A percentile compares a stretch with the other conserved stretches of the same genome.
These are phyloP conservation scores for Russula sp. DNA, from an alignment of 768 basidiomycete genomes.

Conservation along the genomic window DNA sequence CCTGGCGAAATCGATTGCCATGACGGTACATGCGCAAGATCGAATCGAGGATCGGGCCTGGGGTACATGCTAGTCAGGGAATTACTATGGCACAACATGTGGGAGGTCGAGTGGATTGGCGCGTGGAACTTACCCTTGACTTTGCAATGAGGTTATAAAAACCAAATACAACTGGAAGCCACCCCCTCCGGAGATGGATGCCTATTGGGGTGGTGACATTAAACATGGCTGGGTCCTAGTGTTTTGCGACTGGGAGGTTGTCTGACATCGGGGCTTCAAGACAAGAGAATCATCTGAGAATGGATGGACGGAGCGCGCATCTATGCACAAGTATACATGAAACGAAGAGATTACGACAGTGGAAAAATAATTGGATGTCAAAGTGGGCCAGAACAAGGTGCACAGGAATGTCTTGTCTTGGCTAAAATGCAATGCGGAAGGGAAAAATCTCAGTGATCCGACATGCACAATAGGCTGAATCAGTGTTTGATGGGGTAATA, in stretches of 20 bases:
- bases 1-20: neutral
- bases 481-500: neutral
- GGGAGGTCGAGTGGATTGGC: neutral
- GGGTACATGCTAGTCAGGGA: neutral
- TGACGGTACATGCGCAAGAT: constrained; percentile 5
- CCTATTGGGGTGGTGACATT: neutral
- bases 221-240: constrained; percentile 1
- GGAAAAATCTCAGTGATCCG: neutral
- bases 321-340: neutral
- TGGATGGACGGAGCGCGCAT: constrained; percentile 17
- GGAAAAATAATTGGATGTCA: neutral
- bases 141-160: constrained; percentile 3
- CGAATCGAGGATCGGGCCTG: neutral
- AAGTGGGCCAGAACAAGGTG: neutral
- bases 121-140: neutral
- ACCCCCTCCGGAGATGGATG: constrained; percentile 1
- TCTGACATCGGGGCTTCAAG: constrained; percentile 4
- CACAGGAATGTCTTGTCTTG: neutral
- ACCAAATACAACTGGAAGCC: constrained; percentile 3
- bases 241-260: constrained; percentile 2
- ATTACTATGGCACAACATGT: neutral
- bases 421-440: neutral
- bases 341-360: constrained; percentile 11
- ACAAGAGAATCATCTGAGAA: constrained; percentile 11
- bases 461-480: neutral